These are phyloP conservation scores for Sporothrix euskadiensis DNA, from an alignment of 2,329 filamentous ascomycete species.

Conservation along the genomic window DNA sequence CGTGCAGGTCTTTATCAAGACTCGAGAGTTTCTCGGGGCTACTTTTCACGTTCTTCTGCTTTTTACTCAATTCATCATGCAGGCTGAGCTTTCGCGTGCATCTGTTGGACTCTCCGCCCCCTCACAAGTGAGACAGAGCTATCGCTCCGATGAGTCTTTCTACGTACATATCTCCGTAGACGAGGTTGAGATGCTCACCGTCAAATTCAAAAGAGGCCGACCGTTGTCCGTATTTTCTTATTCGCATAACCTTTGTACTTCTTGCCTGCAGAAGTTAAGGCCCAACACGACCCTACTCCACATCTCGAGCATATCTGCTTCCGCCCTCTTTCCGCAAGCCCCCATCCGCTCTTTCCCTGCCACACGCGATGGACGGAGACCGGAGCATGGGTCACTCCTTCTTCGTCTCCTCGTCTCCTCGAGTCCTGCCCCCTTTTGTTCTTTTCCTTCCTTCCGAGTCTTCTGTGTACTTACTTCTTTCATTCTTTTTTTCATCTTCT, in stretches of 20 bases:
- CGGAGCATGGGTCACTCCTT: constrained; percentile 2
- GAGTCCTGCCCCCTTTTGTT: neutral
- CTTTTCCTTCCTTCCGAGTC: neutral
- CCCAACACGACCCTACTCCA: constrained; percentile 9
- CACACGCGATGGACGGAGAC: constrained; percentile 10
- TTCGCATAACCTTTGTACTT: neutral
- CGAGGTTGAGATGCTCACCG: neutral
- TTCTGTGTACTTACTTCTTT: neutral
- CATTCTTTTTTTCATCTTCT: neutral
- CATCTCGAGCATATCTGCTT: neutral
- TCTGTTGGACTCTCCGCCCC: neutral
- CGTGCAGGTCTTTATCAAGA: constrained; percentile 15
- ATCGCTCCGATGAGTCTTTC: neutral
- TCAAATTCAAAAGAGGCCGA: neutral
- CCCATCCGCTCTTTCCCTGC: constrained; percentile 7
- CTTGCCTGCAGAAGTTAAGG: neutral
- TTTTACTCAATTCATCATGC: neutral
- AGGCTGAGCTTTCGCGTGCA: neutral
- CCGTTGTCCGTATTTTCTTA: neutral
- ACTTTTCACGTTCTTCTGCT: neutral
- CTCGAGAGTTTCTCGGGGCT: neutral
- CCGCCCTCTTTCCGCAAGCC: neutral
- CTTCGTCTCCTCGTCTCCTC: neutral
- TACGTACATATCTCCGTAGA: no score
- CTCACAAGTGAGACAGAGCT: constrained; percentile 10